Base-by-base conservation (phyloP, 2,329 filamentous ascomycete genomes). In the Trichoderma sp. region DNA sequence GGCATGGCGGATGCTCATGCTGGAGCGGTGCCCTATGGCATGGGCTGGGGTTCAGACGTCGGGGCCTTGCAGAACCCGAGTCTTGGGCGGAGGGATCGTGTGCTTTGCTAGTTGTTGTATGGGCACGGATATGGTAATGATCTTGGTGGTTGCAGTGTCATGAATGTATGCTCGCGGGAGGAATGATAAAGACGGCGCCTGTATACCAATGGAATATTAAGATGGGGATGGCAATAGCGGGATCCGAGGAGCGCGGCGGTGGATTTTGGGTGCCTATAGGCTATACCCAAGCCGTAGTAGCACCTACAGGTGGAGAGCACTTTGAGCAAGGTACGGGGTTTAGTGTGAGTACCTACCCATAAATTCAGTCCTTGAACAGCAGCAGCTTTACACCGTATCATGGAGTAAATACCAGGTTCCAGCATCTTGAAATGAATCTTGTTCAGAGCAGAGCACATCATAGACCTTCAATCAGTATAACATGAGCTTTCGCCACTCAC, bases 1-100 rank as follows among this genome's bases (percentile, higher is more conserved):
- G 80, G 81, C 84, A 86, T 86, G 76, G 77, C 81, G 78, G 73
- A 77, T 77, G 77, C 70, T 79, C 78, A 80, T 81, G 73, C 73
- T 78, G 75, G 59, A 63, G 47, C 27, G 58, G 58, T 70, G 71
- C 64, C 64, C 55, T 67, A 43, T 49, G 64, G 64, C 55, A 67
- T 67, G 64, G 64, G 64, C 64, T 43, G 31, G 40, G 63, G 37
- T 58, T 37, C 49, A 35, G 29, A 49, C 37, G 55, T 33, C 21
- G 37, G 63, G 57, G 31, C 21, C 27, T n/a, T 24, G 47, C 57
- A 59, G 21, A 43, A n/a, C 57, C 35, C 33, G 35, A 59, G n/a
- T 10, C 57, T 16, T 24, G 35, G 57, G 16, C 10, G 21, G 21
- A 14, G 14, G 13, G 21, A 29, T 8, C 21, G 21, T 8, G 29